Conservation (phyloP, 2,329 filamentous ascomycete species). For the Biscogniauxia sp. region DNA sequence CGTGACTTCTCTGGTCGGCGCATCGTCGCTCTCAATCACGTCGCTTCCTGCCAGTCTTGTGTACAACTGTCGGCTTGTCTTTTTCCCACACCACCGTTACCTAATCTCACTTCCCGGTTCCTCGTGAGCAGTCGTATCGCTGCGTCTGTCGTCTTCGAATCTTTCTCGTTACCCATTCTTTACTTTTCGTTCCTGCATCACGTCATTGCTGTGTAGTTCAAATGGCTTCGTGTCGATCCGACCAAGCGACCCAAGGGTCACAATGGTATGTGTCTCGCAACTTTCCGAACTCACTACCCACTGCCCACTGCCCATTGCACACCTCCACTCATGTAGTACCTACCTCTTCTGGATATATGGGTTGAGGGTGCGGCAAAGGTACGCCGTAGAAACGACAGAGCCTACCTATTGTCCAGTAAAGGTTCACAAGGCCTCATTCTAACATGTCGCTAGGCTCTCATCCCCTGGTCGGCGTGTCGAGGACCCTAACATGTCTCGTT, state of each 20-base stretch:
- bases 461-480: background rate
- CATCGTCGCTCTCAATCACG: too few relatives aligned
- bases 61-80: too few relatives aligned
- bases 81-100: too few relatives aligned
- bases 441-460: background rate
- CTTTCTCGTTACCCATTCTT: too few relatives aligned
- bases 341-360: background rate
- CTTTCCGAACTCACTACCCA: background rate
- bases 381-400: background rate
- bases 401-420: background rate
- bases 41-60: too few relatives aligned
- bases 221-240: background rate
- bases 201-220: background rate
- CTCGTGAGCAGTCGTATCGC: too few relatives aligned
- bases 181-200: too few relatives aligned
- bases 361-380: background rate
- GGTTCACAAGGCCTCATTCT: background rate
- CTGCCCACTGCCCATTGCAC: background rate
- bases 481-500: background rate
- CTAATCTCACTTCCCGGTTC: too few relatives aligned
- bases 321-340: too few relatives aligned
- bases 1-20: too few relatives aligned
- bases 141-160: too few relatives aligned
- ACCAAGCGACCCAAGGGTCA: background rate
- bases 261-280: background rate